These are phyloP conservation scores for Pythium brachiatum DNA, from an alignment of 352 stramenopile species.

Conservation along the genomic window DNA sequence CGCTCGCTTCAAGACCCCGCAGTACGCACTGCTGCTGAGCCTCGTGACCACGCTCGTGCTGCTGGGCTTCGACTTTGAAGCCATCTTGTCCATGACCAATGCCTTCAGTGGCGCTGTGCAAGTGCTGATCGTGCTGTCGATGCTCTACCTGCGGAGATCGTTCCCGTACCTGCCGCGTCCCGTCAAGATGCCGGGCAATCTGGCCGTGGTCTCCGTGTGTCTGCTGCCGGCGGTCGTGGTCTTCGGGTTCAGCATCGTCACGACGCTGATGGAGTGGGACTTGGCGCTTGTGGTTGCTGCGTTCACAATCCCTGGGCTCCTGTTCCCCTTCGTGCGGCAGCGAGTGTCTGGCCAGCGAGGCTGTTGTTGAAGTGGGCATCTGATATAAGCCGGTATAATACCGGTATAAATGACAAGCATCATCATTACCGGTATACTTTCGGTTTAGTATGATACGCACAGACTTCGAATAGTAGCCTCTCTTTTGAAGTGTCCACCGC, in stretches of 20 bases:
- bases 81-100: constrained; percentile 70
- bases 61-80: constrained; percentile 34
- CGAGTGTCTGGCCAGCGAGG: no score
- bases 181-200: constrained; percentile 18
- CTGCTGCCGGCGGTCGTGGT: background rate
- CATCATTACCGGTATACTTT: no score
- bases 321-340: no score
- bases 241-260: constrained; percentile 3
- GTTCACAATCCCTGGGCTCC: no score
- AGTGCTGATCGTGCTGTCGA: constrained; percentile 76
- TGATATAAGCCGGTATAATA: no score
- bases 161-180: constrained; percentile 40
- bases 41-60: constrained; percentile 11
- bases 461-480: no score
- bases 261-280: constrained; percentile 3
- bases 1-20: constrained; percentile 16
- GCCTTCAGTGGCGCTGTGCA: constrained; percentile 67
- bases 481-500: no score
- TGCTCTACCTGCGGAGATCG: constrained; percentile 70
- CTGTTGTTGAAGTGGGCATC: no score
- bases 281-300: constrained; percentile 6
- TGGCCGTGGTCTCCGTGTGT: background rate
- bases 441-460: no score
- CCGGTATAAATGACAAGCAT: no score
- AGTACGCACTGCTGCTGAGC: constrained; percentile 13